A percentile compares a stretch with the other conserved stretches of the same genome.
phyloP scores from a whole-genome alignment of 345 rosid genomes.

The Cardamine resedifolia region DNA sequence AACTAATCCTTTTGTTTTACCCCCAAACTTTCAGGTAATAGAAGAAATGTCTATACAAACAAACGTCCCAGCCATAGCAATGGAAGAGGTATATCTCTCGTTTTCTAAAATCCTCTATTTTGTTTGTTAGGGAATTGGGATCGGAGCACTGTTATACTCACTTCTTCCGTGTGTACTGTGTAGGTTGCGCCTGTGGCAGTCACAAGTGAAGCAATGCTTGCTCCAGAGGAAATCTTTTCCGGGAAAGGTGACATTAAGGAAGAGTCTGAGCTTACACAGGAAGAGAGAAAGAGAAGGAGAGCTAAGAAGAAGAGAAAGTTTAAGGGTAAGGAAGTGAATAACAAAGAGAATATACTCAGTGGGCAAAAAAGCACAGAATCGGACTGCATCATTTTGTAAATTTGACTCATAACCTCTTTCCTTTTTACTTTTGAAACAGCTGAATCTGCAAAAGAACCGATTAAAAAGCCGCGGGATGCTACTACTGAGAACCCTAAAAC shows the following conservation, averaged over 20 bases:
- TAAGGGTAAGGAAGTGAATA: constrained; percentile 55
- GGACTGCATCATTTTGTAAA: neutral
- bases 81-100: constrained; percentile 77
- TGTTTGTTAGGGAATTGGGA: neutral
- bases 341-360: neutral
- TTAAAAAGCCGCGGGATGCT: constrained; percentile 46
- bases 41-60: constrained; percentile 89
- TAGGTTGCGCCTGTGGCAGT: constrained; percentile 92
- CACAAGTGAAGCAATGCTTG: constrained; percentile 97
- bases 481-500: constrained; percentile 24
- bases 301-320: constrained; percentile 91
- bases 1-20: neutral
- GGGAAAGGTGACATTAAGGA: constrained; percentile 89
- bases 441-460: constrained; percentile 51
- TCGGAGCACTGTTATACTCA: neutral
- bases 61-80: constrained; percentile 93
- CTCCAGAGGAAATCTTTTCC: constrained; percentile 87
- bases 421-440: constrained; percentile 44
- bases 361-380: neutral
- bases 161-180: constrained; percentile 35
- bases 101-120: neutral
- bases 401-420: constrained; percentile 12
- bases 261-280: constrained; percentile 77
- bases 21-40: constrained; percentile 55
- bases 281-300: constrained; percentile 92